Percentiles rank a stretch among this genome's conserved stretches.
Evolutionary conservation across 768 basidiomycete species (phyloP).

Genomic region (Lactarius sp.): DNA sequence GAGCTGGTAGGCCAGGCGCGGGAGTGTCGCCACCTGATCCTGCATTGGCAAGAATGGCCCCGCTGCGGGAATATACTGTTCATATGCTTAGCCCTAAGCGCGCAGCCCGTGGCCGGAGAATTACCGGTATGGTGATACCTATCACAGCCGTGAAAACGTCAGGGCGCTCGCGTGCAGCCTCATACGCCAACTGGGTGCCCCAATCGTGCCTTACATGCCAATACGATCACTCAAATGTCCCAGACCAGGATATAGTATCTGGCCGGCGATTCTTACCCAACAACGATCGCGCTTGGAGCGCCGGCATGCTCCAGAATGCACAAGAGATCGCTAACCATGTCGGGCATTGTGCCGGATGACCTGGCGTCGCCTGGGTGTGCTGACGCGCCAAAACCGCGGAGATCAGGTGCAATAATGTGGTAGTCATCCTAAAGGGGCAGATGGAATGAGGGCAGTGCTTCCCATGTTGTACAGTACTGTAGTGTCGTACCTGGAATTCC

Average conservation of each 20-base stretch:
- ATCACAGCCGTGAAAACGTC: conserved; percentile 57
- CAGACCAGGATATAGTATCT: background rate
- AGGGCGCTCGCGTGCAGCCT: conserved; percentile 62
- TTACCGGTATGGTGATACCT: conserved; percentile 57
- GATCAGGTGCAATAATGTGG: conserved; percentile 54
- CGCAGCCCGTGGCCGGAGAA: conserved; percentile 24
- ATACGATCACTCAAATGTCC: background rate
- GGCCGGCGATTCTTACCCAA: conserved; percentile 46
- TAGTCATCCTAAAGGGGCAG: conserved; percentile 45
- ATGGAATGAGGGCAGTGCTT: background rate
- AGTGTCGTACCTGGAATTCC: conserved; percentile 48
- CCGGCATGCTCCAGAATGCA: conserved; percentile 55
- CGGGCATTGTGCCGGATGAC: conserved; percentile 53
- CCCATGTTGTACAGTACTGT: background rate
- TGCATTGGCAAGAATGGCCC: conserved; percentile 46
- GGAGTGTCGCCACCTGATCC: conserved; percentile 38
- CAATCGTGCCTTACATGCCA: conserved; percentile 57
- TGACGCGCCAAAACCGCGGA: conserved; percentile 69
- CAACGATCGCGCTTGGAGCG: conserved; percentile 47
- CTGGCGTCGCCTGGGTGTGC: conserved; percentile 59
- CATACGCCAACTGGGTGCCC: conserved; percentile 64
- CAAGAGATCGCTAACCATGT: conserved; percentile 56
- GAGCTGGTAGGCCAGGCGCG: conserved; percentile 50
- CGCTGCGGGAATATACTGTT: conserved; percentile 57
- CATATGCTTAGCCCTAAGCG: conserved; percentile 9